Evolutionary conservation across 495 filamentous ascomycete species (phyloP), one percentile per base, ranked within the genome.

Genomic region (Pyronema omphalodes): DNA sequence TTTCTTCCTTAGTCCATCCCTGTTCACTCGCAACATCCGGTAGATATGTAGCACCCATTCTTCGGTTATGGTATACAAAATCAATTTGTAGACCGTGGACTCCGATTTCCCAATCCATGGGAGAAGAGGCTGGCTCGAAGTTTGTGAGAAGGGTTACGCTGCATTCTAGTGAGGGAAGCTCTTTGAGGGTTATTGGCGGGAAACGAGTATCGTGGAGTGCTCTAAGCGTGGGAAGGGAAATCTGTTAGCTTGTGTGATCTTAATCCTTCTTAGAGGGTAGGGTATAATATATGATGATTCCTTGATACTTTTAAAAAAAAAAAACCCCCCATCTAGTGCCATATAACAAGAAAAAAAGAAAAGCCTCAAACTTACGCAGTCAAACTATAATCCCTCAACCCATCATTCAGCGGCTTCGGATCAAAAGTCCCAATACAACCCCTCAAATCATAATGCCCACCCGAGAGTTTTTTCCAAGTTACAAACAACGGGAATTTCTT

Each of bases 391-490:
- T 73, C 79, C 37, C 76, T 73, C 33, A 98, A 70, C 1, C 88
- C 91, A 3, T 73, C 61, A 18, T 76, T 71, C 7, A 98, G 76
- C 19, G 80, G 74, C 62, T 87, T 83, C 5, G 79, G 65, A 55
- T 91, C 87, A 64, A 96, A 96, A 0, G 91, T 98, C 58, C 91
- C 91, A 61, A 98, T 98, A 73, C 91, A 98, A 34, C 91, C 91
- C 45, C 91, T 83, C 12, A 98, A 74, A 58, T 78, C 81, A 53
- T 74, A 66, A 12, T 75, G 77, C 54, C 74, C 74, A 19, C 71
- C 55, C 3, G 76, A 78, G 29, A 84, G 51, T 0, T 76, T 84
- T 67, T 94, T 93, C 91, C 93, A 98, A 0, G 91, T 96, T 11
- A 98, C 84, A 66, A 98, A 98, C 11, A 98, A 73, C 5, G 91